Evolutionary conservation across 2,329 filamentous ascomycete species (phyloP), one percentile per base, ranked within the genome.

Genomic region (Aspergillus terreus): DNA sequence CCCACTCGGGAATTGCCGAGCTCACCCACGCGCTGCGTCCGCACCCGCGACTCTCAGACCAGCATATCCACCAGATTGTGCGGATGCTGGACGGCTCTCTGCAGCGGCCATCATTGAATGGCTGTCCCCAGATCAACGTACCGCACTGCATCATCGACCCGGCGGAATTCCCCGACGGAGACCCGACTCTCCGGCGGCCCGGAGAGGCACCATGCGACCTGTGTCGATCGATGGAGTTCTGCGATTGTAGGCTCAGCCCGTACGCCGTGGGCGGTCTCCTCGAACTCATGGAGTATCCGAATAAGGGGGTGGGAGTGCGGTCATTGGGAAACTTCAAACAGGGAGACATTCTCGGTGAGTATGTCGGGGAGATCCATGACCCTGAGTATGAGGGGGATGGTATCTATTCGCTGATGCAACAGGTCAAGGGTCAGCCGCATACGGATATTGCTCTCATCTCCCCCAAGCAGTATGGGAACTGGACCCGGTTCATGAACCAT

Each of bases 251-350:
- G 25, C 25, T 27, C 25, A 27, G 25, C 25, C 15, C 3, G 6
- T 62, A 9, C 33, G 41, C 9, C 44, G 48, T 10, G 47, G 55
- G 3, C 50, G 55, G 58, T 4, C 49, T 70, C 10, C 55, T 68
- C n/a, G 68, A 72, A 45, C 55, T 71, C 1, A 48, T 59, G 21
- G 59, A 70, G 25, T 67, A 64, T 42, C 56, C 56, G 7, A 19
- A 19, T 1, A 65, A 53, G n/a, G 67, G 68, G 14, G 53, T 63
- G n/a, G 69, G 68, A 1, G 58, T 69, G 7, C 65, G 69, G 11
- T 48, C 61, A 7, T 59, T 72, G 6, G 30, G 55, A 4, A 57
- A 54, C 7, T 62, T 70, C 54, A 52, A 54, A 10, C 41, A 49
- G 12, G 57, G 59, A 2, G 58, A 65, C 6, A 19, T 19, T 19